Evolutionary conservation across 441 rosid species (phyloP), one percentile per base, ranked within the genome.

Genomic region (Erysimum pusillum): DNA sequence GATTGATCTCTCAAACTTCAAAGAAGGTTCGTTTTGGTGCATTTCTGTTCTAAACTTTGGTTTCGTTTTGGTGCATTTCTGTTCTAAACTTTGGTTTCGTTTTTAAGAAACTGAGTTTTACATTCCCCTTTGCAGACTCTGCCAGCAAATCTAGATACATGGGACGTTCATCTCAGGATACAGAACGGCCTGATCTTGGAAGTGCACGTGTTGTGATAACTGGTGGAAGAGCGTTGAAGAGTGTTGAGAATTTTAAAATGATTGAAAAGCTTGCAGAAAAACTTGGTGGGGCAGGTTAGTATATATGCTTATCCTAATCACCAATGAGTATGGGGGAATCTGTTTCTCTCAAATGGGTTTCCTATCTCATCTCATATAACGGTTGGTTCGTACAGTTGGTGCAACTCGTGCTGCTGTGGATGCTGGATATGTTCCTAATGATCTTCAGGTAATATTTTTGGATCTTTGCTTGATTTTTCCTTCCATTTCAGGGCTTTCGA

Each of bases 361-460:
- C 12, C 15, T 53, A 53, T 53, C 35, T 53, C 58, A 12, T 22
- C 8, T 0, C 35, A 56, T 13, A 44, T 75, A 17, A 53, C 2
- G 6, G 49, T 59, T 48, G 54, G 57, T 69, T 58, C 70, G 56
- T 72, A 48, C 76, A 95, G 98, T 95, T 80, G 99, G 99, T 76
- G 99, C 99, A 67, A 95, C 99, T 9, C 99, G 99, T 71, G 99
- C 98, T 82, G 98, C 96, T 66, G 99, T 92, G 57, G 99, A 92
- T 85, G 96, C 99, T 11, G 99, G 97, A 80, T 95, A 85, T 83
- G 99, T 95, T 81, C 91, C 97, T 62, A 95, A 95, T 77, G 98
- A 92, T 8, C 96, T 95, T 63, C 99, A 92, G 96, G 99, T 92
- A 86, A 76, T 48, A 62, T 15, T 38, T 42, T 44, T 44, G 35